phyloP scores from a whole-genome alignment of 495 filamentous ascomycete species.

The Rusavskia elegans region DNA sequence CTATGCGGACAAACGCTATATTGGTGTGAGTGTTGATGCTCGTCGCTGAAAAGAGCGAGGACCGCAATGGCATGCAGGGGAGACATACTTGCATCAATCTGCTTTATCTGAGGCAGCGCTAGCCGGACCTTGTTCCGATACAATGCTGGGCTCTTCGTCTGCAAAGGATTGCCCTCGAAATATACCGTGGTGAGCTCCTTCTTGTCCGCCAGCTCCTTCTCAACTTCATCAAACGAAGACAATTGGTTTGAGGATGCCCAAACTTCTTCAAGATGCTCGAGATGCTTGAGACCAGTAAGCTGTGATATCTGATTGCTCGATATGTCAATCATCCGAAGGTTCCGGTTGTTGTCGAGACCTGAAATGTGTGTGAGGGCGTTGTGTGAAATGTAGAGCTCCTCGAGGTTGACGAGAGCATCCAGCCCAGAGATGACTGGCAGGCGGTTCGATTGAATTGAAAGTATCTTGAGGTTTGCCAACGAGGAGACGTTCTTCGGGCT shows the following conservation, averaged over 20 bases:
- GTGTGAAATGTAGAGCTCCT: constrained; percentile 97
- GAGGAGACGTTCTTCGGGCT: constrained; percentile 38
- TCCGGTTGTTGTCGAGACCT: constrained; percentile 53
- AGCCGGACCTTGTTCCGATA: constrained; percentile 90
- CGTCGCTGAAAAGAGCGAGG: not conserved
- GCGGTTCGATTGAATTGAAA: constrained; percentile 95
- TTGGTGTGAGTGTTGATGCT: not conserved
- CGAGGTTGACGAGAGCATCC: constrained; percentile 53
- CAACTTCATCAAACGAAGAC: constrained; percentile 65
- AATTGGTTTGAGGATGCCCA: constrained; percentile 90
- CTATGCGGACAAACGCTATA: not conserved
- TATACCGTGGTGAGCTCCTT: constrained; percentile 79
- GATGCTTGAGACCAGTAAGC: constrained; percentile 50
- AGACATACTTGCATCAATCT: constrained; percentile 94
- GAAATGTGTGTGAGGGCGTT: constrained; percentile 70
- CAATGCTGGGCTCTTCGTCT: constrained; percentile 51
- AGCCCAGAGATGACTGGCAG: constrained; percentile 69
- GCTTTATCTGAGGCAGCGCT: constrained; percentile 68
- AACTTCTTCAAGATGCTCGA: constrained; percentile 67
- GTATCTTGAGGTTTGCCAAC: constrained; percentile 66
- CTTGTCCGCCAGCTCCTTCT: constrained; percentile 62
- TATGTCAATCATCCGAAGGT: constrained; percentile 70
- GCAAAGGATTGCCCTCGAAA: constrained; percentile 90
- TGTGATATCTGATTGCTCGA: constrained; percentile 74
- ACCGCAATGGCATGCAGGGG: not conserved